Conservation (phyloP, 2,329 filamentous ascomycete species). For the Ophiostoma ips region DNA sequence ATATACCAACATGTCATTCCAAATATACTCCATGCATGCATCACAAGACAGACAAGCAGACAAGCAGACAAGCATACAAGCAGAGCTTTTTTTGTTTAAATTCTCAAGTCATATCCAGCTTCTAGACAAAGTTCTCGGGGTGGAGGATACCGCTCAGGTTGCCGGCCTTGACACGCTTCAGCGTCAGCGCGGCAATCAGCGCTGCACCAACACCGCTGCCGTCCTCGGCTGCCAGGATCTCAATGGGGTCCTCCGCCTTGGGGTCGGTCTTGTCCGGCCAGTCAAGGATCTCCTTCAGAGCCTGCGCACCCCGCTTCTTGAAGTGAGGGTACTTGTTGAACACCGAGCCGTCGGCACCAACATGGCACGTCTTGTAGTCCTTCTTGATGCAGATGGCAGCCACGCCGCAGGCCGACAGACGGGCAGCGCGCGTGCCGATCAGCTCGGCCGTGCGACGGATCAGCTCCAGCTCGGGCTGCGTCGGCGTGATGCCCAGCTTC, state of each 20-base stretch:
- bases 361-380: constrained; percentile 72
- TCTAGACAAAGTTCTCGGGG: constrained; percentile 44
- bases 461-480: constrained; percentile 71
- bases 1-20: background rate
- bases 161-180: constrained; percentile 49
- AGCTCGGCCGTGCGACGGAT: constrained; percentile 80
- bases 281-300: constrained; percentile 88
- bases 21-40: background rate
- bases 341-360: constrained; percentile 91
- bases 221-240: constrained; percentile 83
- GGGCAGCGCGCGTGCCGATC: constrained; percentile 86
- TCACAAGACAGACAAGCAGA: no score
- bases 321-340: constrained; percentile 99
- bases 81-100: background rate
- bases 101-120: background rate
- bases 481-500: constrained; percentile 58
- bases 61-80: no score
- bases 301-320: constrained; percentile 79
- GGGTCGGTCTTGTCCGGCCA: constrained; percentile 60
- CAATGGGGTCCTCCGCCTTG: constrained; percentile 72
- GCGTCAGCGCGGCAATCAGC: constrained; percentile 65
- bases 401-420: constrained; percentile 86
- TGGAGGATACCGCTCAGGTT: constrained; percentile 51
- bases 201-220: constrained; percentile 95
- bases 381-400: constrained; percentile 97